Conservation (phyloP, 2,329 filamentous ascomycete species). For the Paracorniculantispora psalliotae region DNA sequence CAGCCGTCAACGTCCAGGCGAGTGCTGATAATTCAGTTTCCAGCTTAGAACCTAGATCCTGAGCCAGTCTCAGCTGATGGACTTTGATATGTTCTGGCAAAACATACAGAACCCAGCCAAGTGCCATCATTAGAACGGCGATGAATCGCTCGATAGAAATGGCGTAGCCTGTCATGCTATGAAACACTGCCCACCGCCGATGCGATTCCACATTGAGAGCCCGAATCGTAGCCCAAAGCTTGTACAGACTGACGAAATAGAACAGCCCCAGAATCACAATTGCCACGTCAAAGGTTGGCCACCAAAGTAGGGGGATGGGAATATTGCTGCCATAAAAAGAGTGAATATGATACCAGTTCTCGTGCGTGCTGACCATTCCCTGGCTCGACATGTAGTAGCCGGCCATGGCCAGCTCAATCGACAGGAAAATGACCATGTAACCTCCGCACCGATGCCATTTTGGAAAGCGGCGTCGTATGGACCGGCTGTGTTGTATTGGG, state of each 20-base stretch:
- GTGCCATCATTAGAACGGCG: not conserved
- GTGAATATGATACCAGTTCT: not conserved
- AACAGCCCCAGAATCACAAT: not conserved
- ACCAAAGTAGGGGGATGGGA: not conserved
- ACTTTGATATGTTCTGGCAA: not conserved
- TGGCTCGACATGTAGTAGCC: slow-evolving; percentile 2
- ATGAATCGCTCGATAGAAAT: slow-evolving; percentile 2
- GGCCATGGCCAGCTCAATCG: not conserved
- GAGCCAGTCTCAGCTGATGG: not conserved
- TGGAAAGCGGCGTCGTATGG: not conserved
- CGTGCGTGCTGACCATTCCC: not conserved
- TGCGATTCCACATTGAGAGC: not conserved
- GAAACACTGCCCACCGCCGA: slow-evolving; percentile 1
- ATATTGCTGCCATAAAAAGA: not conserved
- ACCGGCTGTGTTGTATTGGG: not conserved
- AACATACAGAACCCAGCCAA: not conserved
- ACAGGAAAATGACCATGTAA: slow-evolving; percentile 1
- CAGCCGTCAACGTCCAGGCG: slow-evolving; percentile 5
- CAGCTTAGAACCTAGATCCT: not conserved
- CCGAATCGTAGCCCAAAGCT: not conserved
- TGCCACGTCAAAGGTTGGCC: not conserved
- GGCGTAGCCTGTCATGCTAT: slow-evolving; percentile 6
- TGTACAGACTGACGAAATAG: slow-evolving; percentile 3
- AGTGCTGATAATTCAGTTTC: not conserved
- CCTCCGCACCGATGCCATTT: not conserved